Percentiles rank a stretch among this genome's conserved stretches.
These are phyloP conservation scores for Hyphopichia pseudoburtonii DNA, from an alignment of 1,139 yeast genomes.

Conservation along the genomic window DNA sequence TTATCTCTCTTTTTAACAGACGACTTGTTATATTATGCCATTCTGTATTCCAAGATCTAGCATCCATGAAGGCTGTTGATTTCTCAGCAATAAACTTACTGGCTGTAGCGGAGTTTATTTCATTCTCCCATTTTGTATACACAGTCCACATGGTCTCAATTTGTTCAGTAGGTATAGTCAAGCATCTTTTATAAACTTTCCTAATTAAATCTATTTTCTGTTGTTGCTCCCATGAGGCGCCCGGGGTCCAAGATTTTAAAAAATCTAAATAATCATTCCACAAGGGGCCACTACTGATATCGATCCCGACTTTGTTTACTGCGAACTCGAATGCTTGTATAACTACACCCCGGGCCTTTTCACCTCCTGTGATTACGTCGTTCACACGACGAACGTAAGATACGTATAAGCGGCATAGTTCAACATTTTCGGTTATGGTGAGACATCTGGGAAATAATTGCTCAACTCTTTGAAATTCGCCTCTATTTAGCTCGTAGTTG, in stretches of 20 bases:
- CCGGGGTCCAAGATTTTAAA: conserved; percentile 74
- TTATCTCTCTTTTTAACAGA: conserved; percentile 34
- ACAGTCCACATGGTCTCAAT: conserved; percentile 79
- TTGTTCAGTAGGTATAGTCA: conserved; percentile 69
- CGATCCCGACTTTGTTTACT: conserved; percentile 73
- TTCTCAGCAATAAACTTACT: conserved; percentile 82
- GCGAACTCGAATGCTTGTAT: conserved; percentile 87
- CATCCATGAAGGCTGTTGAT: conserved; percentile 86
- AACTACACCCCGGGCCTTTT: conserved; percentile 73
- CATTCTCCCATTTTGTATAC: conserved; percentile 83
- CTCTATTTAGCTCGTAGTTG: conserved; percentile 64
- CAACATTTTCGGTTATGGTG: conserved; percentile 57
- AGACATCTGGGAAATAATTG: conserved; percentile 62
- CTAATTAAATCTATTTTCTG: conserved; percentile 78
- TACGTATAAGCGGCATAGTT: conserved; percentile 73
- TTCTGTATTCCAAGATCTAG: conserved; percentile 77
- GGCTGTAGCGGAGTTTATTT: conserved; percentile 71
- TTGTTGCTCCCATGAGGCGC: conserved; percentile 83
- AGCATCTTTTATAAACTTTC: conserved; percentile 68
- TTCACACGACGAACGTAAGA: conserved; percentile 78
- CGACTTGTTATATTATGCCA: conserved; percentile 59
- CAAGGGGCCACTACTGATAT: conserved; percentile 65
- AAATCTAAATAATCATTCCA: conserved; percentile 88
- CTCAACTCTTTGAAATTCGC: conserved; percentile 70
- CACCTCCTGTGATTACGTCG: conserved; percentile 81